phyloP scores from a whole-genome alignment of 1,284 basidiomycete genomes.

The Phylloboletellus chloephorus region DNA sequence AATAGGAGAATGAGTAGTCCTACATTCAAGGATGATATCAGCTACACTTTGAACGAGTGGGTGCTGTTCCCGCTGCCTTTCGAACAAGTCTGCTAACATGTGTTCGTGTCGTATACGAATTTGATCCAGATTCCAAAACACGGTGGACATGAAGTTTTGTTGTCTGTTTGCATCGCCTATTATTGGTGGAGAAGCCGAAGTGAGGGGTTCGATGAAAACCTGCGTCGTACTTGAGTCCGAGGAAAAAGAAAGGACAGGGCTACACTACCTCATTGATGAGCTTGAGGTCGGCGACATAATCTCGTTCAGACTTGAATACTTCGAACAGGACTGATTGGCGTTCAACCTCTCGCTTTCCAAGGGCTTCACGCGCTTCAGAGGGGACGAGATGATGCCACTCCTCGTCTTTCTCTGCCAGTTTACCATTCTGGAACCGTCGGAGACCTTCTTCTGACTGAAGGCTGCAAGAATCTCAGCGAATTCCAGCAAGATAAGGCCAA shows the following conservation, averaged over 20 bases:
- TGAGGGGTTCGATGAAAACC: conserved; percentile 66
- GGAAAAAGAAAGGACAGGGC: not conserved
- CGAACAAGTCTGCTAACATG: conserved; percentile 63
- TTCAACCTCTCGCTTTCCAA: conserved; percentile 68
- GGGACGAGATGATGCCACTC: conserved; percentile 79
- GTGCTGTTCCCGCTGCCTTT: conserved; percentile 73
- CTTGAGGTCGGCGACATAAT: conserved; percentile 72
- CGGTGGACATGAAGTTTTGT: conserved; percentile 57
- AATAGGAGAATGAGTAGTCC: conserved; percentile 15
- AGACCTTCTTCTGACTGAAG: conserved; percentile 62
- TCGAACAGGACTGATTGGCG: conserved; percentile 81
- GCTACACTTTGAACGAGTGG: conserved; percentile 72
- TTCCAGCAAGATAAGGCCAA: conserved; percentile 15
- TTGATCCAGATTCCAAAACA: conserved; percentile 69
- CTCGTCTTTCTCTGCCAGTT: conserved; percentile 56
- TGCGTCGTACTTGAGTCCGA: conserved; percentile 26
- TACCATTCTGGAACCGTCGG: conserved; percentile 56
- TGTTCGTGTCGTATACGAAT: conserved; percentile 60
- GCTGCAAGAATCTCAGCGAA: conserved; percentile 27
- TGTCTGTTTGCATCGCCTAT: conserved; percentile 46
- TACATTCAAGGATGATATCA: conserved; percentile 73
- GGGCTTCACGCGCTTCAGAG: conserved; percentile 54
- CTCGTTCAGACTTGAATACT: conserved; percentile 73
- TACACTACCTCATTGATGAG: conserved; percentile 55
- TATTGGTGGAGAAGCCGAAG: conserved; percentile 49